Percentiles rank a stretch among this genome's conserved stretches.
Evolutionary conservation across 805 yeast genomes (phyloP).

Genomic region (Komagataella kurtzmanii): DNA sequence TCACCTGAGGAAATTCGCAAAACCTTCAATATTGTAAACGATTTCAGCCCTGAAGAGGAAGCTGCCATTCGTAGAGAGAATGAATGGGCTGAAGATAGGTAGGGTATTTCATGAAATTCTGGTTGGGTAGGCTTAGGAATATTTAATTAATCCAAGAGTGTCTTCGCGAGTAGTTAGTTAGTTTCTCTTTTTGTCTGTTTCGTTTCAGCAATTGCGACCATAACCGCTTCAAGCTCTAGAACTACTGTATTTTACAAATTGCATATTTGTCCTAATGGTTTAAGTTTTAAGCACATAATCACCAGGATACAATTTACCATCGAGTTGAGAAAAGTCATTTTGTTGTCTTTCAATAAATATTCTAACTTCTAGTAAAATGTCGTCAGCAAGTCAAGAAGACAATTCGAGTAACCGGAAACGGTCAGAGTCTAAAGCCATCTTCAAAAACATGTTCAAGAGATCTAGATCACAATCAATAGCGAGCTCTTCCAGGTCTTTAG

Average conservation of each 20-base stretch:
- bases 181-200: too few relatives aligned
- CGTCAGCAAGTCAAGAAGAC: not conserved
- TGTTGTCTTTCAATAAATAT: not conserved
- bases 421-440: not conserved
- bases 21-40: constrained; percentile 70
- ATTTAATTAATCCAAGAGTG: not conserved
- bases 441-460: not conserved
- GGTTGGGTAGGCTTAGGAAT: not conserved
- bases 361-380: not conserved
- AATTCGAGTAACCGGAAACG: not conserved
- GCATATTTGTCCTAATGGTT: not conserved
- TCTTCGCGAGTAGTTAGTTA: not conserved
- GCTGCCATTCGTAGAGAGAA: constrained; percentile 80
- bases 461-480: not conserved
- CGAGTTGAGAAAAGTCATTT: not conserved
- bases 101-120: constrained; percentile 4
- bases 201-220: too few relatives aligned
- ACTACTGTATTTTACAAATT: not conserved
- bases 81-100: constrained; percentile 87
- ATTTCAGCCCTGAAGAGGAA: constrained; percentile 78
- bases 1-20: constrained; percentile 72
- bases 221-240: too few relatives aligned
- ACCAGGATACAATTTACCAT: not conserved
- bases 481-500: not conserved
- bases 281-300: not conserved